A percentile compares a stretch with the other conserved stretches of the same genome.
These are phyloP conservation scores for Marasmius sp. DNA, from an alignment of 1,284 basidiomycete genomes.

Conservation along the genomic window DNA sequence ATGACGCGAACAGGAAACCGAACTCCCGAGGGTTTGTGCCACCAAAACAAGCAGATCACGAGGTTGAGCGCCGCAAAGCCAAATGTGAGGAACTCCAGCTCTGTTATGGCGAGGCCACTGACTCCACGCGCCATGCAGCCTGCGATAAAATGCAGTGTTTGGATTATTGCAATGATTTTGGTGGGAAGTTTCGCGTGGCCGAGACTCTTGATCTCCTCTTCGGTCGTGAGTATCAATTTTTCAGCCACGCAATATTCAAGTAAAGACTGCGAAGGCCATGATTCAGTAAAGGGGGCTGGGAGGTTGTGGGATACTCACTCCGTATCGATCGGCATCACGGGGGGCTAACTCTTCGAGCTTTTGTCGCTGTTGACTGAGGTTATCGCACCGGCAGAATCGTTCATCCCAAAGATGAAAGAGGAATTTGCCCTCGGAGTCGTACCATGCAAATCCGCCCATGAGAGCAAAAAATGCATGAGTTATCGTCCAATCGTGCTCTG, in stretches of 20 bases:
- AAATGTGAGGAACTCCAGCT: conserved; percentile 31
- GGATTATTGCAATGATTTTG: conserved; percentile 28
- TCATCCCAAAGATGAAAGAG: neutral
- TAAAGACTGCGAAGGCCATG: neutral
- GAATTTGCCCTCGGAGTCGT: neutral
- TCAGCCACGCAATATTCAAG: neutral
- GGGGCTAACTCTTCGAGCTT: no score
- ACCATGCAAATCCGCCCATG: conserved; percentile 29
- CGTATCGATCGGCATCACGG: no score
- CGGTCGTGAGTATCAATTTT: conserved; percentile 5
- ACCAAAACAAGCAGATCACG: conserved; percentile 30
- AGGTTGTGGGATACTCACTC: neutral
- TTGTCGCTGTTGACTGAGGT: neutral
- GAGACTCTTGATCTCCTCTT: conserved; percentile 27
- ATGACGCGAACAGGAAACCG: neutral
- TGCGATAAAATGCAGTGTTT: conserved; percentile 33
- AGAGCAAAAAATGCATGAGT: conserved; percentile 24
- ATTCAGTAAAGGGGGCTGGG: no score
- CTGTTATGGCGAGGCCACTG: conserved; percentile 22
- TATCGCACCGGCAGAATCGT: neutral
- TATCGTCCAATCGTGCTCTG: conserved; percentile 17
- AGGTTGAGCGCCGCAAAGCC: conserved; percentile 27
- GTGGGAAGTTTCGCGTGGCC: conserved; percentile 29
- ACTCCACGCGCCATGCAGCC: conserved; percentile 25
- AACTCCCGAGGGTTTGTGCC: conserved; percentile 33